Conservation (phyloP, 305 asterid genomes). For the Solanum aculeatissimum region DNA sequence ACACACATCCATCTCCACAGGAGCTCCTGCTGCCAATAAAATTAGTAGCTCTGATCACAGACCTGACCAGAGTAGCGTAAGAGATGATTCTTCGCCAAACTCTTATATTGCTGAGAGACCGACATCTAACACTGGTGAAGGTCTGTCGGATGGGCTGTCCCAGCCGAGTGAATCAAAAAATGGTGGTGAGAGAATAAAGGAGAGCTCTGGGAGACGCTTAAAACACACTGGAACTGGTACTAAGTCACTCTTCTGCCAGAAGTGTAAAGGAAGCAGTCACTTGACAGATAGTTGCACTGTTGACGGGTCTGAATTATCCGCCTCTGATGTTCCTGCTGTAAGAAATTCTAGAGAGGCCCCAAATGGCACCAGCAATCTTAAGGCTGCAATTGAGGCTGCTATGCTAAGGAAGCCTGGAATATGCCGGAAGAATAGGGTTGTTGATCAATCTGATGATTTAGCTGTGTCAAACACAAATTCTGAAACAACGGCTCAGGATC, state of each 20-base stretch:
- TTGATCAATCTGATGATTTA: conserved; percentile 40
- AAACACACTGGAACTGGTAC: conserved; percentile 21
- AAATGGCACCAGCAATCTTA: conserved; percentile 43
- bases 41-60: conserved; percentile 31
- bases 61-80: conserved; percentile 24
- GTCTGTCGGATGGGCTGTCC: conserved; percentile 34
- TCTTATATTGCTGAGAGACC: conserved; percentile 30
- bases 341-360: conserved; percentile 35
- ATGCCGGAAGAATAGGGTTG: conserved; percentile 41
- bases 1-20: conserved; percentile 5
- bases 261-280: conserved; percentile 28
- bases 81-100: conserved; percentile 30
- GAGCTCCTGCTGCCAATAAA: conserved; percentile 29
- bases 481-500: conserved; percentile 33
- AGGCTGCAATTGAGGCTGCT: conserved; percentile 91
- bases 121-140: conserved; percentile 28
- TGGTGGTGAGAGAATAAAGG: conserved; percentile 44
- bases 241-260: conserved; percentile 15
- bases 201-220: conserved; percentile 41
- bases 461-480: conserved; percentile 22
- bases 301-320: conserved; percentile 6
- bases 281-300: conserved; percentile 10
- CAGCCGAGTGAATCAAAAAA: conserved; percentile 33
- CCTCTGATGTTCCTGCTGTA: conserved; percentile 21
- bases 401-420: conserved; percentile 71